A percentile compares a stretch with the other conserved stretches of the same genome.
Conservation (phyloP, 352 stramenopile genomes). For the Pythium brachiatum region DNA sequence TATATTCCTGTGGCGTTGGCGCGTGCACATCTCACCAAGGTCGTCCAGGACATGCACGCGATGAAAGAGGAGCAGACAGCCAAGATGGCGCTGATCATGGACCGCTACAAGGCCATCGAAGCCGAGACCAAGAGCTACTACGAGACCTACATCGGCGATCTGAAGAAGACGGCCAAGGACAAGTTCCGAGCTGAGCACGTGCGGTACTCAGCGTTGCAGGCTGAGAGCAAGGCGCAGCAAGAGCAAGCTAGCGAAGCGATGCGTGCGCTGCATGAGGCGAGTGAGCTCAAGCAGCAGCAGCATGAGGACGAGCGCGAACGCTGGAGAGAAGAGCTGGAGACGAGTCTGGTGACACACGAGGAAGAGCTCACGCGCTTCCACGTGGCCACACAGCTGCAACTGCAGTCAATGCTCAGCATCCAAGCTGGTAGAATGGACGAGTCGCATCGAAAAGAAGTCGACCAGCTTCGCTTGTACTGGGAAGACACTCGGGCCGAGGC, state of each 20-base stretch:
- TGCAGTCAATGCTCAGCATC: constrained; percentile 6
- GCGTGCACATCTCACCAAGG: constrained; percentile 49
- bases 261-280: constrained; percentile 15
- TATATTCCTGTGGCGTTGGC: constrained; percentile 79
- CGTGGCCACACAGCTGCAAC: constrained; percentile 19
- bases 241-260: constrained; percentile 8
- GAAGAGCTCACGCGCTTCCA: constrained; percentile 38
- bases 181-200: constrained; percentile 34
- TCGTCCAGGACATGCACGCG: constrained; percentile 73
- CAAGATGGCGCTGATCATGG: constrained; percentile 50
- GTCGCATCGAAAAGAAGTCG: constrained; percentile 21
- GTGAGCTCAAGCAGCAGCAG: constrained; percentile 20
- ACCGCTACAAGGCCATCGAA: constrained; percentile 56
- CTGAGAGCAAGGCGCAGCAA: constrained; percentile 22
- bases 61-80: constrained; percentile 68
- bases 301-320: constrained; percentile 26
- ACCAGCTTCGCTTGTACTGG: constrained; percentile 39
- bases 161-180: constrained; percentile 39
- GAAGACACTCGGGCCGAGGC: constrained; percentile 38
- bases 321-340: constrained; percentile 42
- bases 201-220: constrained; percentile 29
- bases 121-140: constrained; percentile 53
- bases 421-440: neutral
- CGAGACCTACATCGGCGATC: constrained; percentile 41
- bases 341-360: constrained; percentile 40